Percentiles rank a stretch among this genome's conserved stretches.
Conservation (phyloP, 805 yeast genomes). For the Candida incommunis region DNA sequence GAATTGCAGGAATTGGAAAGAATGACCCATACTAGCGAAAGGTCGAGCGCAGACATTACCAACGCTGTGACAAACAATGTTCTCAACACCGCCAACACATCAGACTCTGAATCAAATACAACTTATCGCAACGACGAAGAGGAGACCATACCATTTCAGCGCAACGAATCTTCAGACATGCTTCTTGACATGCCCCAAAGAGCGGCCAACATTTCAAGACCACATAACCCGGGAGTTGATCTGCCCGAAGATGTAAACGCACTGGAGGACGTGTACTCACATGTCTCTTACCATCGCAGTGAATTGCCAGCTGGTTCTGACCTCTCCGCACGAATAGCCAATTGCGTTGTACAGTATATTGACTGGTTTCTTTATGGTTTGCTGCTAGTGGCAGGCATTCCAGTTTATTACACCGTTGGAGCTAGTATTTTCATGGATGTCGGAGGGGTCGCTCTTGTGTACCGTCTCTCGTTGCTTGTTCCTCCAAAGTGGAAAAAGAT, state of each 20-base stretch:
- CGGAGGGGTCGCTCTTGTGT: slow-evolving; percentile 43
- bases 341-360: slow-evolving; percentile 29
- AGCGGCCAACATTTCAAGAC: not conserved
- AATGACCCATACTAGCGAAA: not conserved
- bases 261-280: not conserved
- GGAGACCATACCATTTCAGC: not conserved
- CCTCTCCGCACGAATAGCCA: slow-evolving; percentile 10
- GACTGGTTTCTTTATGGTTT: slow-evolving; percentile 40
- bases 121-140: too few species aligned
- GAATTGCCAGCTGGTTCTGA: not conserved
- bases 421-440: slow-evolving; percentile 50
- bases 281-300: not conserved
- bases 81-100: not conserved
- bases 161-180: not conserved
- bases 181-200: not conserved
- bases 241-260: not conserved
- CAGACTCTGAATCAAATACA: not conserved
- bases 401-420: slow-evolving; percentile 43
- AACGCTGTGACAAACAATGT: not conserved
- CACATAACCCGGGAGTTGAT: slow-evolving; percentile 3
- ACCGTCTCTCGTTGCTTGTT: slow-evolving; percentile 31
- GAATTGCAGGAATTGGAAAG: not conserved
- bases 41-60: too few species aligned
- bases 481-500: slow-evolving; percentile 36
- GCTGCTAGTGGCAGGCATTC: slow-evolving; percentile 40